These are phyloP conservation scores for Sarocladiaceae sp. DNA, from an alignment of 2,329 filamentous ascomycete species.

Conservation along the genomic window DNA sequence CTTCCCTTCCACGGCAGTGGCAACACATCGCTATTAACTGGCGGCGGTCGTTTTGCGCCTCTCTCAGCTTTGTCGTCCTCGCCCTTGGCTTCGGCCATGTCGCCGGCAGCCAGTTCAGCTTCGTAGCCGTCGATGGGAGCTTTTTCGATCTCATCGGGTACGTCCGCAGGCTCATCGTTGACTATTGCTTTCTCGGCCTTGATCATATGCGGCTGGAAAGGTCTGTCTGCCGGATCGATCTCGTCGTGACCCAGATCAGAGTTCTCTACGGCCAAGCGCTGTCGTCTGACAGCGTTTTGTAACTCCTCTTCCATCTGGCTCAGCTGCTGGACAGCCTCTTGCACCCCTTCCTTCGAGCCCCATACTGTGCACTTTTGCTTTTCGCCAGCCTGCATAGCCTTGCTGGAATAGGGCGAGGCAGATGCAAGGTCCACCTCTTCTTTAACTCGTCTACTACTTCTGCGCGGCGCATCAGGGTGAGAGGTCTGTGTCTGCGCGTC, in stretches of 20 bases:
- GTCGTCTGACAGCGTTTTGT: slow-evolving; percentile 34
- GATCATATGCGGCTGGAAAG: slow-evolving; percentile 8
- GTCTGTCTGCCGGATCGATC: slow-evolving; percentile 5
- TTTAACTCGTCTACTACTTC: slow-evolving; percentile 21
- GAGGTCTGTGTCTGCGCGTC: slow-evolving; percentile 16
- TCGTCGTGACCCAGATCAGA: slow-evolving; percentile 22
- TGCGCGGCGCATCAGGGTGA: slow-evolving; percentile 16
- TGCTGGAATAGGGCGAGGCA: neutral
- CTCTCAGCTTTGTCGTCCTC: slow-evolving; percentile 24
- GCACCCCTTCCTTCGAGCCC: slow-evolving; percentile 23
- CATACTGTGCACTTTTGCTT: slow-evolving; percentile 5
- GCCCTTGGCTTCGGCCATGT: slow-evolving; percentile 15
- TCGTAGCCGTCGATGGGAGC: slow-evolving; percentile 18
- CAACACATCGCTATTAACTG: slow-evolving; percentile 75
- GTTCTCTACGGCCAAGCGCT: slow-evolving; percentile 40
- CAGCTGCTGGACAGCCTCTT: slow-evolving; percentile 37
- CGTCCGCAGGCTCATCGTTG: slow-evolving; percentile 1
- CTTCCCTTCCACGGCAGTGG: slow-evolving; percentile 88
- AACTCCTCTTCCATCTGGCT: slow-evolving; percentile 44
- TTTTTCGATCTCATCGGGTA: slow-evolving; percentile 14
- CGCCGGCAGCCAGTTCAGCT: slow-evolving; percentile 16
- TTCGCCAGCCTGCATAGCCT: neutral
- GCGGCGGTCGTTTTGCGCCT: slow-evolving; percentile 54
- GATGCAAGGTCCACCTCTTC: slow-evolving; percentile 5
- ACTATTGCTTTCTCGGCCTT: slow-evolving; percentile 9